Evolutionary conservation across 163 green algal species (phyloP).

Genomic region (Chlamydomonas reinhardtii): DNA sequence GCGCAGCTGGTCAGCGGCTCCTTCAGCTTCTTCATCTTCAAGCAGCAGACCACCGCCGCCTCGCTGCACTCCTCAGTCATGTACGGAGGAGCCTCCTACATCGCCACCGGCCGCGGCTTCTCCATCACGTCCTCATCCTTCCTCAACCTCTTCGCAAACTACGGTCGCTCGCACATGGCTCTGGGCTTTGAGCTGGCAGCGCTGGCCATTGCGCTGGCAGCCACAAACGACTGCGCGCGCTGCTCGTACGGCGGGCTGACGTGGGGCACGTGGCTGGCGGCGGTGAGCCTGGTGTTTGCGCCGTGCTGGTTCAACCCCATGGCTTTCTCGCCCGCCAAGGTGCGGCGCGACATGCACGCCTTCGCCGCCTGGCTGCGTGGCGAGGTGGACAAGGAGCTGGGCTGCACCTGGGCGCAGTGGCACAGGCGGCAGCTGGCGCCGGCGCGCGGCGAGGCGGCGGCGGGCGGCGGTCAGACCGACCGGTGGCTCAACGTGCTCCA

Average conservation of each 20-base stretch:
- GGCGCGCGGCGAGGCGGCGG: slow-evolving; percentile 29
- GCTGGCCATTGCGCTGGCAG: slow-evolving; percentile 66
- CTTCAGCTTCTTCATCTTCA: slow-evolving; percentile 56
- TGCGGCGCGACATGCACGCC: slow-evolving; percentile 50
- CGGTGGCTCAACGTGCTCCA: slow-evolving; percentile 29
- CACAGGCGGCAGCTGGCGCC: slow-evolving; percentile 49
- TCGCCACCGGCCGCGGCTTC: slow-evolving; percentile 79
- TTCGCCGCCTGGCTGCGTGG: slow-evolving; percentile 51
- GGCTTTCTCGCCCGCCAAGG: slow-evolving; percentile 63
- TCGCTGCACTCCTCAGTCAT: slow-evolving; percentile 62
- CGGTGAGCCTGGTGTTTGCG: slow-evolving; percentile 70
- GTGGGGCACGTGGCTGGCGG: slow-evolving; percentile 81
- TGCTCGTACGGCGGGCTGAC: slow-evolving; percentile 63
- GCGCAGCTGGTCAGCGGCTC: slow-evolving; percentile 44
- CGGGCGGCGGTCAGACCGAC: slow-evolving; percentile 44
- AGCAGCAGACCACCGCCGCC: slow-evolving; percentile 55
- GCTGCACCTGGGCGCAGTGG: slow-evolving; percentile 50
- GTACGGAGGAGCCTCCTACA: slow-evolving; percentile 85
- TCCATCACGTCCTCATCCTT: slow-evolving; percentile 73
- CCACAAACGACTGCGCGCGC: slow-evolving; percentile 51
- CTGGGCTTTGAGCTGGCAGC: slow-evolving; percentile 71
- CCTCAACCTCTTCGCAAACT: slow-evolving; percentile 75
- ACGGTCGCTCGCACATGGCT: slow-evolving; percentile 80
- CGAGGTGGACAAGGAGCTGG: slow-evolving; percentile 49
- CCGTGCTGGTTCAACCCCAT: slow-evolving; percentile 85